These are phyloP conservation scores for Diplocarpon rosae DNA, from an alignment of 2,329 filamentous ascomycete species.

Conservation along the genomic window DNA sequence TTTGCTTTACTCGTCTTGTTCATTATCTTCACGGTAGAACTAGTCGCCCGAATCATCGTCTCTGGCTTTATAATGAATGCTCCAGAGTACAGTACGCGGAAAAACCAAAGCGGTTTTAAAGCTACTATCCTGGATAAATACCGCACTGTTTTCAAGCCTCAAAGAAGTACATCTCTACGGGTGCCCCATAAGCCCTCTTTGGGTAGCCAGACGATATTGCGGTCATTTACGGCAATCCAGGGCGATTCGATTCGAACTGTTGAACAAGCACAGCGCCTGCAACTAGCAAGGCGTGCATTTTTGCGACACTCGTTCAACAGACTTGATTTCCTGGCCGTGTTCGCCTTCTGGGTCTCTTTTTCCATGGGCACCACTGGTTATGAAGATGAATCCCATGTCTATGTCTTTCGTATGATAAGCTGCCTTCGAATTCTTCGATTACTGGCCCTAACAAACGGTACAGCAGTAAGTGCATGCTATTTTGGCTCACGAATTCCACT, in stretches of 20 bases:
- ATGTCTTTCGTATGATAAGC: constrained; percentile 92
- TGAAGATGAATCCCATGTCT: constrained; percentile 62
- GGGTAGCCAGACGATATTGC: constrained; percentile 19
- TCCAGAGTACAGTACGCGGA: constrained; percentile 81
- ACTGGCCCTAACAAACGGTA: constrained; percentile 86
- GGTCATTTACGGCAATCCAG: constrained; percentile 48
- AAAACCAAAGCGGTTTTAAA: constrained; percentile 63
- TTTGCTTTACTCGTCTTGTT: constrained; percentile 68
- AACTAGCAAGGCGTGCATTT: constrained; percentile 84
- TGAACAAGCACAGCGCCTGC: constrained; percentile 70
- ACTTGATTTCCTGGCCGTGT: constrained; percentile 84
- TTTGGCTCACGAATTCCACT: not conserved
- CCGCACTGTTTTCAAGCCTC: constrained; percentile 68
- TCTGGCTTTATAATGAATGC: constrained; percentile 91
- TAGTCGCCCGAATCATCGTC: constrained; percentile 74
- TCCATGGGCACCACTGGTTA: constrained; percentile 57
- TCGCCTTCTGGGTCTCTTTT: constrained; percentile 93
- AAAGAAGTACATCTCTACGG: constrained; percentile 42
- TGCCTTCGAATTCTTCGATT: constrained; percentile 86
- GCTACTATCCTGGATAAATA: constrained; percentile 68
- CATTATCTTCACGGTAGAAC: constrained; percentile 78
- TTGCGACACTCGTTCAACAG: constrained; percentile 92
- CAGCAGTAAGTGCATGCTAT: constrained; percentile 50
- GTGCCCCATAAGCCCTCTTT: constrained; percentile 15
- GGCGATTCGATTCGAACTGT: constrained; percentile 47